Evolutionary conservation across 2,329 filamentous ascomycete genomes (phyloP), one percentile per base, ranked within the genome.

Genomic region (Pestalotiopsis sp.): DNA sequence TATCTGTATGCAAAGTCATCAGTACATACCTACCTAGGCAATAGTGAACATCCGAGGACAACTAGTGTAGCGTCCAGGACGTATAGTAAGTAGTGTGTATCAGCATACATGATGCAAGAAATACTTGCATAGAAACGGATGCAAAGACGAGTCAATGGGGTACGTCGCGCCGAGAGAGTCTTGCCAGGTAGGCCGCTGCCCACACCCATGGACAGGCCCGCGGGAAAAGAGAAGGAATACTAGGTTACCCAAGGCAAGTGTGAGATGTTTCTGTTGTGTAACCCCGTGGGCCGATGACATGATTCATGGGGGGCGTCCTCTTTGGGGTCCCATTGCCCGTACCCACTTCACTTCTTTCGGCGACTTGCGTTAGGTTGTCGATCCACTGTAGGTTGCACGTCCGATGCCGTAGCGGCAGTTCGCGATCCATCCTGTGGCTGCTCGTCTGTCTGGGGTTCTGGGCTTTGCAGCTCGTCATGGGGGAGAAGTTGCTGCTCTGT

Each of bases 141-240:
- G 59, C 59, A 62, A 39, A 62, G 59, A 39, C 59, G 59, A 62
- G 59, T 62, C 59, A 62, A 62, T 62, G 59, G 59, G 31, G 59
- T 36, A 36, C 31, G 27, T 62, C 31, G 59, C 59, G 59, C 59
- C 59, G 59, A 62, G 20, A 27, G 17, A 39, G 23, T 23, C 23
- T 23, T 23, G 23, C 23, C 23, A 23, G 23, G 23, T 23, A 23
- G 23, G 23, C 23, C 23, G 23, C 23, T 23, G 23, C 23, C 23
- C 23, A 62, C 57, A 27, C 12, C 14, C 57, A 59, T 31, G 27
- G 57, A 36, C 59, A 39, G 31, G 31, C 12, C 27, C 14, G 27
- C 31, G 27, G n/a, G 27, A 38, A 62, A 62, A 14, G 9, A 36
- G 17, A 62, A 36, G 27, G 31, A 62, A 39, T 62, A 39, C 25